Conservation (phyloP, 345 rosid genomes). For the Lumnitzera racemosa region DNA sequence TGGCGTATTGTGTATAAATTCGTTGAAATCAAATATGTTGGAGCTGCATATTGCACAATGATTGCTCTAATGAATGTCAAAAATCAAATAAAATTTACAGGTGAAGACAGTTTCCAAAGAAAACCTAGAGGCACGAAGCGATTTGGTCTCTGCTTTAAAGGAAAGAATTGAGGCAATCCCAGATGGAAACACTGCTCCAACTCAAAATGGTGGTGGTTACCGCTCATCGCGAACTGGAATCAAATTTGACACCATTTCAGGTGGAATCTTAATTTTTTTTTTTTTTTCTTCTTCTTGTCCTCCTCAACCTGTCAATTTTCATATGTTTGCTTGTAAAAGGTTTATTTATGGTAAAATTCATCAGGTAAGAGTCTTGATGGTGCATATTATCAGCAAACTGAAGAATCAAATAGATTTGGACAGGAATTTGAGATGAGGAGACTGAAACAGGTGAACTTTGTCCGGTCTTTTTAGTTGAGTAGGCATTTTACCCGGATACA, state of each 20-base stretch:
- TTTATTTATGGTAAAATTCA: neutral
- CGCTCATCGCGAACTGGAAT: conserved; percentile 35
- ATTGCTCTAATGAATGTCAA: too few species aligned
- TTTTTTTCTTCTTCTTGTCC: neutral
- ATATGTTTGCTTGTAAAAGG: neutral
- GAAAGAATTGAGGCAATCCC: conserved; percentile 57
- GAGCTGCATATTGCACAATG: too few species aligned
- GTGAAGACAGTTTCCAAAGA: conserved; percentile 54
- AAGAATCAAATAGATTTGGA: conserved; percentile 39
- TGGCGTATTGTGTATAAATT: too few species aligned
- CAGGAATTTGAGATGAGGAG: conserved; percentile 58
- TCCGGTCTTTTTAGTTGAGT: neutral
- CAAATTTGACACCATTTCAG: conserved; percentile 40
- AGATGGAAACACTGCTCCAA: conserved; percentile 38
- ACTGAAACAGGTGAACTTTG: conserved; percentile 38
- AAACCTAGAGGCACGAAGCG: conserved; percentile 53
- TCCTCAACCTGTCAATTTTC: neutral
- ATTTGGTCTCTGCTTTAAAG: conserved; percentile 46
- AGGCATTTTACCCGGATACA: neutral
- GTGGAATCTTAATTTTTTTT: conserved; percentile 4
- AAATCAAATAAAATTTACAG: conserved; percentile 8
- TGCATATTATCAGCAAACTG: conserved; percentile 53
- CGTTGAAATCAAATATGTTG: too few species aligned
- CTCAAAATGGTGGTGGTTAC: conserved; percentile 32
- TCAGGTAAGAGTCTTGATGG: conserved; percentile 35